Base-by-base conservation (phyloP, 2,329 filamentous ascomycete species). In the Emergomyces pasteurianus region DNA sequence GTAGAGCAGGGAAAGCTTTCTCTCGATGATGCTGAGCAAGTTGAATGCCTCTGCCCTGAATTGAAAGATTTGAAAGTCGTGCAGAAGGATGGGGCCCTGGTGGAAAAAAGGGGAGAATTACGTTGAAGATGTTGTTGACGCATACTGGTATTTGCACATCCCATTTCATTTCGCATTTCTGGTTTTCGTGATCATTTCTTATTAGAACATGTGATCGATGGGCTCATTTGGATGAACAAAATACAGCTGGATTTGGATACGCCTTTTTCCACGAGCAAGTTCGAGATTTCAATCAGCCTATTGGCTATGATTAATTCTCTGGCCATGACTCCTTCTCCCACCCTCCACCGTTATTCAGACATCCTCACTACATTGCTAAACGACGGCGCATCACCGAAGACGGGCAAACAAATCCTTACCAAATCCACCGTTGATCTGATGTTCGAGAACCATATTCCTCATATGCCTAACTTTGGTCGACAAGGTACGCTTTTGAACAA, bases 361-460 rank as follows among this genome's bases (percentile, higher is more conserved):
- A 78, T 88, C 26, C 77, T 89, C 2, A 78, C 83, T 0, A 77
- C 80, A 0, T 73, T 90, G 1, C 73, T 89, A 31, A 89, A 89
- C 68, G 74, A 86, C 63, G 86, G 87, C 53, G 81, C 75, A 0
- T 84, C 80, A 40, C 82, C 86, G 0, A 76, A 66, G 0, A 88
- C 83, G 0, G 79, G 80, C 1, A 69, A 70, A 0, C 75, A 77
- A 58, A 79, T 89, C 38, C 75, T 89, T 7, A 73, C 77, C 23
- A 75, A 78, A 18, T 74, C 78, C 36, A 87, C 84, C 0, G 80
- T 89, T 0, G 78, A 85, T 14, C 71, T 80, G 38, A 86, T 89
- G 82, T 88, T 85, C 70, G 75, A 75, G 61, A 88, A 89, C 68
- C 84, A 85, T 64, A 80, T 86, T 58, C 77, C 81, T 0, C 62